Base-by-base conservation (phyloP, 2,329 filamentous ascomycete species). In the Colletotrichum sp. region DNA sequence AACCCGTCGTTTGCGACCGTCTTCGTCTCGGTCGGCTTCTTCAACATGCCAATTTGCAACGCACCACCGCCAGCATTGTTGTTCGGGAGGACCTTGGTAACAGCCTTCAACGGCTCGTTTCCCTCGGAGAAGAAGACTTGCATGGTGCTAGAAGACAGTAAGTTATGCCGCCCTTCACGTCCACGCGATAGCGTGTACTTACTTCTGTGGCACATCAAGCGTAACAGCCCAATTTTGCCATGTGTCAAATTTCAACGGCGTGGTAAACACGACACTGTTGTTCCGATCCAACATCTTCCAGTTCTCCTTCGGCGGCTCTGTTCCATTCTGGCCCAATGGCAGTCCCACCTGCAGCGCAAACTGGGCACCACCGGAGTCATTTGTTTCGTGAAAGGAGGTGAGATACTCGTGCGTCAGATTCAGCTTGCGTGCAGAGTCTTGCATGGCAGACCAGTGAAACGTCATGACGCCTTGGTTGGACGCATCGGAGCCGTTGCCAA, bases 221-320 rank as follows among this genome's bases (percentile, higher is more conserved):
- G 86, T 89, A 26, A 92, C 75, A 5, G 88, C 92, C 85, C 92
- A 93, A 84, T 93, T 93, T 81, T 93, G 90, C 86, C 91, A 92
- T 16, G 86, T 83, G 18, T 82, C 85, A 34, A 84, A 81, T 22
- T 86, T 84, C 68, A 92, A 92, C 2, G 87, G 84, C 0, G 87
- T 86, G 18, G 84, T 86, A 80, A 89, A 92, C 5, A 93, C 82
- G n/a, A 87, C 81, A 66, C 83, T 81, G 79, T 88, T 89, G 77
- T 88, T 85, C 76, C 88, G 87, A 66, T 87, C 85, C 70, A 88
- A 85, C 15, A 90, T 80, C 77, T 88, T 85, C 76, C 89, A 84
- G 0, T 83, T 85, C 69, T 86, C 82, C 4, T 86, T 83, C 62
- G 85, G 79, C 16, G 65, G 65, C 15, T 57, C 36, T 10, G 80